Evolutionary conservation across 2,329 filamentous ascomycete genomes (phyloP).

Genomic region (Teratosphaeria pseudoeucalypti): DNA sequence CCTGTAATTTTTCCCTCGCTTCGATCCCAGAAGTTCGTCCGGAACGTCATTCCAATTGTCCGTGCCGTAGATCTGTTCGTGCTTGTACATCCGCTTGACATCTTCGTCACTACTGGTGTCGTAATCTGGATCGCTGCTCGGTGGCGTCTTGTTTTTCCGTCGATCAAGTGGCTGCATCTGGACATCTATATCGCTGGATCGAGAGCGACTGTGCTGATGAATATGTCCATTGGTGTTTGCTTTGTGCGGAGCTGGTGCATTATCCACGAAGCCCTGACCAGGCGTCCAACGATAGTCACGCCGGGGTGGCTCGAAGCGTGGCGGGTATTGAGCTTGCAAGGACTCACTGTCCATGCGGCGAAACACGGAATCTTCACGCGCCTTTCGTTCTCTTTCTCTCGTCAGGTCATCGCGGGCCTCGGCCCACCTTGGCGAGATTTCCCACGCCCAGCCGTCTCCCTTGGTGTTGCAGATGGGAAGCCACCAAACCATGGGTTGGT

Average conservation of each 20-base stretch:
- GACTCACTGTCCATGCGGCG: not conserved
- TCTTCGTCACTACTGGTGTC: constrained; percentile 12
- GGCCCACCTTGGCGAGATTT: constrained; percentile 69
- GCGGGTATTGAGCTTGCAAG: constrained; percentile 7
- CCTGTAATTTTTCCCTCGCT: not conserved
- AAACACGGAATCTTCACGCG: constrained; percentile 16
- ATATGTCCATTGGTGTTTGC: not conserved
- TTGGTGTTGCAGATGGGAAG: constrained; percentile 75
- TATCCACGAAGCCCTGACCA: constrained; percentile 28
- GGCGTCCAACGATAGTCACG: constrained; percentile 18
- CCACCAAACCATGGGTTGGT: constrained; percentile 60
- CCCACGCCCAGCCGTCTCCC: constrained; percentile 92
- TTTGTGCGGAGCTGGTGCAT: constrained; percentile 1
- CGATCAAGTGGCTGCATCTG: constrained; percentile 33
- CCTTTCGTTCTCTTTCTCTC: constrained; percentile 37
- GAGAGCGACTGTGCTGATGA: not conserved
- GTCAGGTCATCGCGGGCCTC: constrained; percentile 49
- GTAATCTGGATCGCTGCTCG: constrained; percentile 26
- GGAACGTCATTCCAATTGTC: constrained; percentile 41
- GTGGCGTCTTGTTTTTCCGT: constrained; percentile 11
- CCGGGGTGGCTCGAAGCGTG: not conserved
- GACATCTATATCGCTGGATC: constrained; percentile 23
- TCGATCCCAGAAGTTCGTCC: constrained; percentile 31
- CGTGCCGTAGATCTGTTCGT: constrained; percentile 13
- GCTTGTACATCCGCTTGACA: constrained; percentile 5